Conservation (phyloP, 306 rosid species). For the Betula pendula region DNA sequence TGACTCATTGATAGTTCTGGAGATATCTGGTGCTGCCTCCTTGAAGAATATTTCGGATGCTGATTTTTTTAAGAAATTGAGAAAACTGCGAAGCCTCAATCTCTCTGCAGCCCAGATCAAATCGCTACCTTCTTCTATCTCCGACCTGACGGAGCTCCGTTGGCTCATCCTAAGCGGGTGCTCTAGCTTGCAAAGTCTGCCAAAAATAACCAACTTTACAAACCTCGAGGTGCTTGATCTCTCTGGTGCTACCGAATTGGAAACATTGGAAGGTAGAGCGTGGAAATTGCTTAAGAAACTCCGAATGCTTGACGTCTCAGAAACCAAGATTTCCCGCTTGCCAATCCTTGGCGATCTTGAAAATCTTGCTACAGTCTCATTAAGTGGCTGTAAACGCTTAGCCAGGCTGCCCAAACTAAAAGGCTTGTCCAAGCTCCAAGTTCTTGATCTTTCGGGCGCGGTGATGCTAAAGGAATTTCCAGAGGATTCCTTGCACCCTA, state of each 20-base stretch:
- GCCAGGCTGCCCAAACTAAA: conserved; percentile 18
- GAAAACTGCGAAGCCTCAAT: conserved; percentile 32
- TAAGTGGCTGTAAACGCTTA: conserved; percentile 15
- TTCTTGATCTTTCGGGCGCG: conserved; percentile 36
- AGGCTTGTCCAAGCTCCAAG: conserved; percentile 17
- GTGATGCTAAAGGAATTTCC: conserved; percentile 1
- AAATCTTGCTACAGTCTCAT: conserved; percentile 20
- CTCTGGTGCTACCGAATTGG: conserved; percentile 33
- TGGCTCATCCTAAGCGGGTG: conserved; percentile 34
- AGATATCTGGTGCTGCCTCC: conserved; percentile 37
- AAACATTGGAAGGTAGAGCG: conserved; percentile 5
- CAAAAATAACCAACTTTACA: neutral
- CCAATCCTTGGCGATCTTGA: conserved; percentile 25
- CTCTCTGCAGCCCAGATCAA: conserved; percentile 26
- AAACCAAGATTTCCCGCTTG: conserved; percentile 20
- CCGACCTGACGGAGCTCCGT: conserved; percentile 14
- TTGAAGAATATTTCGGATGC: conserved; percentile 1
- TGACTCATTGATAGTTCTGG: conserved; percentile 18
- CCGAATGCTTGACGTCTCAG: conserved; percentile 31
- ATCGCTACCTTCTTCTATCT: conserved; percentile 37
- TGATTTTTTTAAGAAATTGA: conserved; percentile 3
- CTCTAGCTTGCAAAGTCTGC: conserved; percentile 12
- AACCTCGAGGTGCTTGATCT: conserved; percentile 42
- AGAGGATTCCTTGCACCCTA: conserved; percentile 12
- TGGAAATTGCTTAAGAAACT: conserved; percentile 10